These are phyloP conservation scores for Eurotiales sp. DNA, from an alignment of 2,329 filamentous ascomycete species.

Conservation along the genomic window DNA sequence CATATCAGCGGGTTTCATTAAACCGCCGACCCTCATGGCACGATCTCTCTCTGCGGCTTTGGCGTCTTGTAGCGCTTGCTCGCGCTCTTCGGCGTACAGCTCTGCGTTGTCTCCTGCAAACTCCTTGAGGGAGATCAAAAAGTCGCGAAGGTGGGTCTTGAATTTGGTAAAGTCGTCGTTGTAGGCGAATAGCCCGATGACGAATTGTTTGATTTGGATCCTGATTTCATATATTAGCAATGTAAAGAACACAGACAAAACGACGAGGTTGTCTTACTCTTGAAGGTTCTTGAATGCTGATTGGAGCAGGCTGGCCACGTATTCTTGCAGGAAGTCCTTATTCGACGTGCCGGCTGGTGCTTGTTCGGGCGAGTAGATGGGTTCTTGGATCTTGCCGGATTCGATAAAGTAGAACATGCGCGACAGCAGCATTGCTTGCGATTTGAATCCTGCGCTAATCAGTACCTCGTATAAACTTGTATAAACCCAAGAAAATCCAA, in stretches of 20 bases:
- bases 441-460: constrained; percentile 70
- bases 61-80: constrained; percentile 81
- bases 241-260: background rate
- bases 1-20: constrained; percentile 96
- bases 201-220: constrained; percentile 82
- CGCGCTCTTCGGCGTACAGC: constrained; percentile 88
- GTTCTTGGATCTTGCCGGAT: constrained; percentile 82
- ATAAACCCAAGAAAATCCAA: no score
- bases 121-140: constrained; percentile 95
- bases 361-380: constrained; percentile 82
- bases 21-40: constrained; percentile 88
- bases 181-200: constrained; percentile 80
- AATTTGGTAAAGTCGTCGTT: constrained; percentile 91
- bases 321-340: constrained; percentile 83
- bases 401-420: constrained; percentile 97
- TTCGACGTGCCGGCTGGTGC: constrained; percentile 80
- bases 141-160: constrained; percentile 92
- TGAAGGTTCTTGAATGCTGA: constrained; percentile 93
- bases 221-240: constrained; percentile 53
- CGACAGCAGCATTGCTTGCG: constrained; percentile 87
- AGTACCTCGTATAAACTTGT: no score
- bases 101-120: constrained; percentile 95
- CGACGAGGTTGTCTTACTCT: constrained; percentile 62
- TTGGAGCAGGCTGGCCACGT: constrained; percentile 77
- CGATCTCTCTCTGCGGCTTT: constrained; percentile 87